Evolutionary conservation across 495 filamentous ascomycete genomes (phyloP).

Genomic region (Thermothielavioides terrestris): DNA sequence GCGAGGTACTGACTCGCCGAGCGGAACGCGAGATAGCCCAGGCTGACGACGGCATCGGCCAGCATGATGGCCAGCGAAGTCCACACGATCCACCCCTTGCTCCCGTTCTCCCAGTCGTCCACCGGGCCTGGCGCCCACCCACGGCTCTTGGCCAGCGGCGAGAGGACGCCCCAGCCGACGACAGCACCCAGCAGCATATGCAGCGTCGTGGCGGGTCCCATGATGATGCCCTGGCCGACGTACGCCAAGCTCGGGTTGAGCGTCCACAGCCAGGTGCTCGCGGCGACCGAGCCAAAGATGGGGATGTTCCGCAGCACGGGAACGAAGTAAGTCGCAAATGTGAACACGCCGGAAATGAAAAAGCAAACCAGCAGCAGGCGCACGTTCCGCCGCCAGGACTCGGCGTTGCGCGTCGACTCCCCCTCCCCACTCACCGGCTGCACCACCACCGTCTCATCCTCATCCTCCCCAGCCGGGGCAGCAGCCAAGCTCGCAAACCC

Average conservation of each 20-base stretch:
- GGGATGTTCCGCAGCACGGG: constrained; percentile 78
- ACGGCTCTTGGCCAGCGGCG: constrained; percentile 71
- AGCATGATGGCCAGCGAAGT: constrained; percentile 93
- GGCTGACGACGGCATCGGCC: constrained; percentile 79
- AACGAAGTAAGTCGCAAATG: constrained; percentile 85
- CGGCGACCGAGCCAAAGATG: constrained; percentile 67
- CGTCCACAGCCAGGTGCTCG: constrained; percentile 84
- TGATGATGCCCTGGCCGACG: constrained; percentile 77
- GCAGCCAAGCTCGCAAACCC: constrained; percentile 27
- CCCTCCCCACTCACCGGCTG: constrained; percentile 5
- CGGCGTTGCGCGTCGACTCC: constrained; percentile 14
- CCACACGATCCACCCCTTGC: constrained; percentile 99
- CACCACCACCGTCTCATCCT: constrained; percentile 4
- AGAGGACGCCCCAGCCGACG: constrained; percentile 85
- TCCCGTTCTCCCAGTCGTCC: constrained; percentile 78
- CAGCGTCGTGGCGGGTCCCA: constrained; percentile 86
- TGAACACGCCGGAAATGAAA: constrained; percentile 50
- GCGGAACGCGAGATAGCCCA: constrained; percentile 68
- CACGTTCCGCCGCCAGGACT: constrained; percentile 47
- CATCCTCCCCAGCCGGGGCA: constrained; percentile 14
- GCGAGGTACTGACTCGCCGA: constrained; percentile 13
- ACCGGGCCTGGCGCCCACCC: constrained; percentile 89
- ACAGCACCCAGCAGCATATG: constrained; percentile 93
- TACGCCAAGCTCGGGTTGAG: constrained; percentile 94
- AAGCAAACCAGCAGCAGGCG: constrained; percentile 45